Conservation (phyloP, 2,329 filamentous ascomycete species). For the Zopfia rhizophila region DNA sequence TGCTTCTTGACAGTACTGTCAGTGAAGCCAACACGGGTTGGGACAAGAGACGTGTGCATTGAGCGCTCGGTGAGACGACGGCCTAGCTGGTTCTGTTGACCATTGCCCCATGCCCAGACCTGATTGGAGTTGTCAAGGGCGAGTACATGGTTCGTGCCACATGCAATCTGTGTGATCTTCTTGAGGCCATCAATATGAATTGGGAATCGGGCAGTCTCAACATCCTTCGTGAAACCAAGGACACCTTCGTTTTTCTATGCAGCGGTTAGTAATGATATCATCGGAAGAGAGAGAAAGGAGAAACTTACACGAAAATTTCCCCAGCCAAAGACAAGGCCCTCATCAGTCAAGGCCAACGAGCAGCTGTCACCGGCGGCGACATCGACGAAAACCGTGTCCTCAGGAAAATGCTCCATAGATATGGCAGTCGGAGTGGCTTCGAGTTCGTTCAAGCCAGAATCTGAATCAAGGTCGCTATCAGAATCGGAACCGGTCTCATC, state of each 20-base stretch:
- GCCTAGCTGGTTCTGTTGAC: constrained; percentile 77
- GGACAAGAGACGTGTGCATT: constrained; percentile 64
- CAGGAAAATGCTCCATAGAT: constrained; percentile 65
- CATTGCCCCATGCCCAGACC: constrained; percentile 77
- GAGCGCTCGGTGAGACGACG: constrained; percentile 70
- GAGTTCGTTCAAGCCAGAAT: constrained; percentile 75
- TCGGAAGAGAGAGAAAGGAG: background rate
- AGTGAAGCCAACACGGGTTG: constrained; percentile 67
- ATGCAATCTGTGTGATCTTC: constrained; percentile 71
- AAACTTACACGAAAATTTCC: constrained; percentile 76
- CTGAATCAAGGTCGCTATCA: constrained; percentile 61
- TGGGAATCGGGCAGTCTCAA: constrained; percentile 53
- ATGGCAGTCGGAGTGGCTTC: constrained; percentile 75
- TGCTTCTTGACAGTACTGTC: constrained; percentile 41
- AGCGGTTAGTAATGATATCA: constrained; percentile 22
- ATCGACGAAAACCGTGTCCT: constrained; percentile 72
- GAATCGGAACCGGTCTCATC: constrained; percentile 61
- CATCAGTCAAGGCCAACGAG: constrained; percentile 78
- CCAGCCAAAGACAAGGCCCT: constrained; percentile 83
- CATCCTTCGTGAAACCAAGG: constrained; percentile 69
- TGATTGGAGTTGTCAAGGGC: constrained; percentile 73
- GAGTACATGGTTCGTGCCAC: constrained; percentile 77
- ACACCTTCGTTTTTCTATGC: constrained; percentile 70
- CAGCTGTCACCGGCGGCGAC: constrained; percentile 79
- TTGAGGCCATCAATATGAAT: constrained; percentile 70